These are phyloP conservation scores for Ceratocystis alfenasii DNA, from an alignment of 2,329 filamentous ascomycete species.

Conservation along the genomic window DNA sequence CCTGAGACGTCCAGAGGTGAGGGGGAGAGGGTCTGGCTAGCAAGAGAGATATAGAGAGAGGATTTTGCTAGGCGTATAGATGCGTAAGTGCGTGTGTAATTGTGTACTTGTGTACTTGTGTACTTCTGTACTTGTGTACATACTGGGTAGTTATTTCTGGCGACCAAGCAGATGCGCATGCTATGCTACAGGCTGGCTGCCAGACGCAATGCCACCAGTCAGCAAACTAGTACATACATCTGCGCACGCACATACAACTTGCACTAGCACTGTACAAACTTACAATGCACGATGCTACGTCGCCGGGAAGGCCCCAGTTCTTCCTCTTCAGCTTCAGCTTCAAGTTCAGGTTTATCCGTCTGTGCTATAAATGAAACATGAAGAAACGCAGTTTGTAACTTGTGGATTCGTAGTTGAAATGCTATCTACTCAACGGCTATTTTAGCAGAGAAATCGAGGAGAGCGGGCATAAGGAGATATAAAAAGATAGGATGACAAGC, in stretches of 20 bases:
- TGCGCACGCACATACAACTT: neutral
- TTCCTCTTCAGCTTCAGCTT: neutral
- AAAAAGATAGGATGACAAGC: neutral
- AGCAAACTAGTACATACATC: neutral
- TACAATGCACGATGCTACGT: neutral
- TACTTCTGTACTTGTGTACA: neutral
- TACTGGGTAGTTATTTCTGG: neutral
- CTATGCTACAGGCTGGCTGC: no score
- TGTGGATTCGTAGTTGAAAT: neutral
- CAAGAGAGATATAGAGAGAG: neutral
- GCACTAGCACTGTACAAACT: neutral
- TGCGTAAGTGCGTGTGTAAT: neutral
- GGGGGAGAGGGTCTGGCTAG: neutral
- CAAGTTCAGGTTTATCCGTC: neutral
- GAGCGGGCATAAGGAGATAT: neutral
- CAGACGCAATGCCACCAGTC: no score
- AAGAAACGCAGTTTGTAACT: conserved; percentile 3
- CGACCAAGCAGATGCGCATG: no score
- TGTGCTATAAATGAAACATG: neutral
- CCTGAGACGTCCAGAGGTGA: neutral
- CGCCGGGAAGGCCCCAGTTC: neutral
- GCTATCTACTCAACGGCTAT: neutral
- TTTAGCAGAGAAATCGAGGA: neutral
- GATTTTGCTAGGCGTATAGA: neutral
- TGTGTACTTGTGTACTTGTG: neutral